Base-by-base conservation (phyloP, 768 basidiomycete species). In the Collybiopsis luxurians region DNA sequence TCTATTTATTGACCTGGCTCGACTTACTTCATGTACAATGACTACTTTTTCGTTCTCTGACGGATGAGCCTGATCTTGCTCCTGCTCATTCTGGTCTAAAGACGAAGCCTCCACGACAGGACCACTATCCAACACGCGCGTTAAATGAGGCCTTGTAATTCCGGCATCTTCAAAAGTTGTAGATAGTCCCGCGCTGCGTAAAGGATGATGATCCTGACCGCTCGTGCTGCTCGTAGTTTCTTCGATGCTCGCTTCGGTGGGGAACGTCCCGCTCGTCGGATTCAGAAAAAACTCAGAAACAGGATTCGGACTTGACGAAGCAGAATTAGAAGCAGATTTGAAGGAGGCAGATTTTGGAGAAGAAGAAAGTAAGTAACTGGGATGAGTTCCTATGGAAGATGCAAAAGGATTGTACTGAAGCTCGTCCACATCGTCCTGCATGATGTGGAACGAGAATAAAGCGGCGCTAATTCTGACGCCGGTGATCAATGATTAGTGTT, bases 1-100 rank as follows among this genome's bases (percentile, higher is more conserved):
- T 13, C 17, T 44, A 4, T 17, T 21, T 21, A 21, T 9, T 13
- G 21, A 38, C 11, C 19, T 11, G 36, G 10, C 11, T 28, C 4
- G 10, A 64, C 76, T 55, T 63, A 85, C 86, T 69, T 84, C 70
- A 67, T 88, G 86, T 2, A 85, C 77, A 26, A 86, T 69, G 26
- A 87, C 86, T 24, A 81, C 74, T 63, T 68, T 79, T 67, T 84
- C 79, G 45, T 75, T 73, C 11, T 59, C 63, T 27, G 63, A 47
- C 19, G 54, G 44, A 34, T 57, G 58, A 12, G 62, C 66, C 24
- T 62, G 53, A 28, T 62, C 58, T 10, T 40, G 15, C 17, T 61
- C 56, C 10, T 21, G 58, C 56, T 5, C 55, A 53, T 52, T 59
- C 53, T 58, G 21, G 54, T 58, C 34, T 39, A 61, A n/a, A 56